Evolutionary conservation across 2,329 filamentous ascomycete species (phyloP), one percentile per base, ranked within the genome.

Genomic region (Phaeosphaeriaceae sp.): DNA sequence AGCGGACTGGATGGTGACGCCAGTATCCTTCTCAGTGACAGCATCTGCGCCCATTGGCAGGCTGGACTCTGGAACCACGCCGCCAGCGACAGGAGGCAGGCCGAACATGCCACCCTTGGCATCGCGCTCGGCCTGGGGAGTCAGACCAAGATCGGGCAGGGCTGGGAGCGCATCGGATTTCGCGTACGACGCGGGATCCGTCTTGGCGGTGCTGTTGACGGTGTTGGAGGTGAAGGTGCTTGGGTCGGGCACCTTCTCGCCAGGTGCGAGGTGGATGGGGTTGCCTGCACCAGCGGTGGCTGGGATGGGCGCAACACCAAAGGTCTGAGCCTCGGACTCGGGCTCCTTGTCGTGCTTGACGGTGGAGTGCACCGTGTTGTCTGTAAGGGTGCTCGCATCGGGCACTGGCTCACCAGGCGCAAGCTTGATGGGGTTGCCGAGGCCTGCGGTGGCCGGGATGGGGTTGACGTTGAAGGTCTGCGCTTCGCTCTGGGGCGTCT

Each of bases 181-280:
- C 77, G 96, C 90, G 78, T 97, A 98, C 1, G 92, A 94, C 67
- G 89, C 91, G 77, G 93, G 86, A 76, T 97, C 94, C 7, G 78
- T 79, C 55, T 82, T 78, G 68, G 65, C 72, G 10, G 73, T 78
- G 65, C 85, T 87, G 44, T 89, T 87, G 72, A 97, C 86, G 52
- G 93, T 89, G 77, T 91, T 91, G 52, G 84, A 78, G 49, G 88
- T 88, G 68, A 93, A 73, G 24, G 85, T 85, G 76, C 81, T 85
- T 24, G 84, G 78, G 49, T 91, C 84, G 43, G 94, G 94, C 10
- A 97, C 86, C 76, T 89, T 88, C 81, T 97, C 92, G 69, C 93
- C 93, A 3, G 94, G 91, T 23, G 86, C 85, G 55, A 97, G 85
- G 70, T 86, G 84, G 76, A 97, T 86, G 8, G 94, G 94, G 79